Base-by-base conservation (phyloP, 139 green algal genomes). In the Eudorina sp. region DNA sequence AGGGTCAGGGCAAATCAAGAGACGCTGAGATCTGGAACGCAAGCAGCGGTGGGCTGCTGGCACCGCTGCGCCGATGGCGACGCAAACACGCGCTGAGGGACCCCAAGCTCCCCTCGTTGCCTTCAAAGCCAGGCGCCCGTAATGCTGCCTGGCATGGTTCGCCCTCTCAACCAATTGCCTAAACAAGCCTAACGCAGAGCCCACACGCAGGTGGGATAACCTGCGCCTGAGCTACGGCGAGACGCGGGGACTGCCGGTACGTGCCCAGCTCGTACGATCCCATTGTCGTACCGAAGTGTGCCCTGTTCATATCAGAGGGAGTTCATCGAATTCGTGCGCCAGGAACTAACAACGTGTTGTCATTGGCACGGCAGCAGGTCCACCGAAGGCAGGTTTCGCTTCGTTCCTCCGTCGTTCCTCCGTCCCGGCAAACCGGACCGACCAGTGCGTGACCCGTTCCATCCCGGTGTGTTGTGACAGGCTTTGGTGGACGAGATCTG, bases 151-250 rank as follows among this genome's bases (percentile, higher is more conserved):
- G 13, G 13, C 13, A 13, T 16, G 51, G 51, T 16, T 58, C 51
- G 13, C 16, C 51, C 51, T 16, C 51, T 58, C 13, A 16, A 58
- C 51, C 51, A 58, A 13, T 25, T 25, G 13, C 51, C 51, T n/a
- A n/a, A n/a, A n/a, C 51, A 58, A 58, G 13, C 51, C 51, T 25
- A 58, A 58, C 51, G 51, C 16, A 58, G 16, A 58, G 13, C 51
- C 51, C 51, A 58, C 18, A 11, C 75, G 77, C 78, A 93, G 87
- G 58, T 97, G 94, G 94, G 31, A 93, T 3, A 53, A 64, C 6
- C 75, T 97, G 73, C 75, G 46, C 29, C 82, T 97, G 62, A 74
- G 60, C 7, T 97, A 97, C 84, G 95, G 93, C 1, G 92, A 96
- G 82, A 93, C 92, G 0, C 81, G 93, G 18, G 95, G 95, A 31